A percentile compares a stretch with the other conserved stretches of the same genome.
Conservation (phyloP, 768 basidiomycete genomes). For the Calvatia gigantea region DNA sequence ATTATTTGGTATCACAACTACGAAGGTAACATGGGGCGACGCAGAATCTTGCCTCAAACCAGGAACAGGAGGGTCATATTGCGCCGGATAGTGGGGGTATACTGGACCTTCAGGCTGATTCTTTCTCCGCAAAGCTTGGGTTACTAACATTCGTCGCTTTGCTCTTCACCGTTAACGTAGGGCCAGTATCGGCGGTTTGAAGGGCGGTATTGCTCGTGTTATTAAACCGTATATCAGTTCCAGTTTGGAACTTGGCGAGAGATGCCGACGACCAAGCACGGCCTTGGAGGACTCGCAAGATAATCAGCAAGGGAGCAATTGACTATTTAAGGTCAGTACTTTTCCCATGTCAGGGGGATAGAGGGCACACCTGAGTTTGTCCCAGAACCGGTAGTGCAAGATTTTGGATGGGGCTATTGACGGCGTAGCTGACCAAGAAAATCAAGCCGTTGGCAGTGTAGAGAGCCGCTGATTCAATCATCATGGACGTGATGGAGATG, state of each 20-base stretch:
- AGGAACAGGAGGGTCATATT: too few species aligned
- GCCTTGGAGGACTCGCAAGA: constrained; percentile 17
- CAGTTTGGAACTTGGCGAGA: constrained; percentile 7
- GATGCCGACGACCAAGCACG: constrained; percentile 14
- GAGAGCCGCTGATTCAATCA: constrained; percentile 35
- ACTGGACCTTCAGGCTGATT: not conserved
- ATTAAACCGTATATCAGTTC: constrained; percentile 6
- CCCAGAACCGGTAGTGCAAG: constrained; percentile 23
- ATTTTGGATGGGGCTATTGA: constrained; percentile 23
- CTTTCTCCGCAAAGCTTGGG: not conserved
- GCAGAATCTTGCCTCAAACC: not conserved
- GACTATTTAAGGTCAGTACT: not conserved
- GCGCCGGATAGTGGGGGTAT: too few species aligned
- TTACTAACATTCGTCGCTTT: constrained; percentile 1
- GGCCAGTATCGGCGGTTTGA: not conserved
- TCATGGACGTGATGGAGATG: constrained; percentile 29
- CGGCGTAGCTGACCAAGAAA: constrained; percentile 31
- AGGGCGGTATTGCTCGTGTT: constrained; percentile 1
- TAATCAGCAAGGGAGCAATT: constrained; percentile 16
- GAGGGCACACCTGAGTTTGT: constrained; percentile 16
- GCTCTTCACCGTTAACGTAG: constrained; percentile 4
- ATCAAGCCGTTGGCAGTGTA: constrained; percentile 29
- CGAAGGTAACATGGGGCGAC: too few species aligned
- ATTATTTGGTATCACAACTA: too few species aligned
- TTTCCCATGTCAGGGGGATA: not conserved